Percentiles rank a stretch among this genome's conserved stretches.
Conservation (phyloP, 257 asterid genomes). For the Penstemon eatonii region DNA sequence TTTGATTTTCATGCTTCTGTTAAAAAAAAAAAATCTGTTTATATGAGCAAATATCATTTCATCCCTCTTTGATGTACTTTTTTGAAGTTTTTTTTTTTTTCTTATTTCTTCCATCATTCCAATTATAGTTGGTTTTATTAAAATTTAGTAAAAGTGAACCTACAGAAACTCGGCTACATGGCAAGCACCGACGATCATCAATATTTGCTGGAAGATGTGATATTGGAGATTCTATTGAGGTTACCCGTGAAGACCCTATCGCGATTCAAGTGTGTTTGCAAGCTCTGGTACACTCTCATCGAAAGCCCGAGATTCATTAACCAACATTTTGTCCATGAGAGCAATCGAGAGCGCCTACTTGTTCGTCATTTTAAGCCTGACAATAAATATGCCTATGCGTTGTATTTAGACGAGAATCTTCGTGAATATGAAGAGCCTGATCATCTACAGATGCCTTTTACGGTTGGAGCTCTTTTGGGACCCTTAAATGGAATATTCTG, state of each 20-base stretch:
- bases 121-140: background rate
- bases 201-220: slow-evolving; percentile 35
- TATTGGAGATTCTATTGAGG: slow-evolving; percentile 42
- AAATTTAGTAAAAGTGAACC: background rate
- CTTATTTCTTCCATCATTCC: no score
- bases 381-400: slow-evolving; percentile 27
- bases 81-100: no score
- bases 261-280: slow-evolving; percentile 44
- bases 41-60: no score
- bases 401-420: slow-evolving; percentile 29
- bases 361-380: slow-evolving; percentile 34
- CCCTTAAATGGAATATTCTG: slow-evolving; percentile 49
- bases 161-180: slow-evolving; percentile 4
- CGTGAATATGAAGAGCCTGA: slow-evolving; percentile 30
- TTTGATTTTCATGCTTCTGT: no score
- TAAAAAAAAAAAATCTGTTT: no score
- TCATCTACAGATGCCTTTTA: slow-evolving; percentile 32
- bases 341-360: slow-evolving; percentile 36
- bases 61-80: no score
- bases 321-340: slow-evolving; percentile 33
- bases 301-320: slow-evolving; percentile 32
- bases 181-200: slow-evolving; percentile 15
- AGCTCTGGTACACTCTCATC: slow-evolving; percentile 41
- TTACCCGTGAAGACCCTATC: slow-evolving; percentile 40
- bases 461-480: slow-evolving; percentile 35